Base-by-base conservation (phyloP, 139 green algal species). In the Gonium pectorale region DNA sequence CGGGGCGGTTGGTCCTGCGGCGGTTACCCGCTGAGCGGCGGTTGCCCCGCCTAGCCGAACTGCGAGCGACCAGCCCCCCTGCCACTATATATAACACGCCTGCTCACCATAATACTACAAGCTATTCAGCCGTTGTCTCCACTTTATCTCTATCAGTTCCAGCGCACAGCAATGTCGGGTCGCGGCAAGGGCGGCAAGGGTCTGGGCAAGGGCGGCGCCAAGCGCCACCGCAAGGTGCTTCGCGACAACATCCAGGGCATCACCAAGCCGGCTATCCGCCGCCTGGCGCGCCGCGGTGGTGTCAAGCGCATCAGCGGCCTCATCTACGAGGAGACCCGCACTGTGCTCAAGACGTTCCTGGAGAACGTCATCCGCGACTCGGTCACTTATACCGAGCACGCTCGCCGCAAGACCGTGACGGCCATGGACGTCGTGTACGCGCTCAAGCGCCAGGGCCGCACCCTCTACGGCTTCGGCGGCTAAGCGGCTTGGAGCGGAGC, bases 381-480 rank as follows among this genome's bases (percentile, higher is more conserved):
- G 43, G 97, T 99, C 40, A 99, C 97, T 87, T 99, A 99, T 94
- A 98, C 96, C 60, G 96, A 99, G 95, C 96, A 98, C 94, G 96
- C 96, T 72, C 92, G 95, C 81, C 92, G 96, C 77, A 99, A 98
- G 96, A 99, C 96, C 31, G 96, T 99, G 52, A 98, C 96, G 51
- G 96, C 96, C 52, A 96, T 98, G 91, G 96, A 98, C 86, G 95
- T 98, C 2, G 96, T 98, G 8, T 98, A 98, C 88, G 95, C 96
- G 29, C 93, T 98, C 89, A 99, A 99, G 94, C 90, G 96, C 78
- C 96, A 99, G 94, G 96, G 96, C 82, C 91, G 95, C 81, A 99
- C 96, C 83, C 93, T 99, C 70, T 99, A 99, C 92, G 96, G 96
- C 86, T 99, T 99, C 86, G 96, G 96, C 79, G 96, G 94, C 75